Conservation (phyloP, 2,329 filamentous ascomycete species). For the Diaporthe australafricana region DNA sequence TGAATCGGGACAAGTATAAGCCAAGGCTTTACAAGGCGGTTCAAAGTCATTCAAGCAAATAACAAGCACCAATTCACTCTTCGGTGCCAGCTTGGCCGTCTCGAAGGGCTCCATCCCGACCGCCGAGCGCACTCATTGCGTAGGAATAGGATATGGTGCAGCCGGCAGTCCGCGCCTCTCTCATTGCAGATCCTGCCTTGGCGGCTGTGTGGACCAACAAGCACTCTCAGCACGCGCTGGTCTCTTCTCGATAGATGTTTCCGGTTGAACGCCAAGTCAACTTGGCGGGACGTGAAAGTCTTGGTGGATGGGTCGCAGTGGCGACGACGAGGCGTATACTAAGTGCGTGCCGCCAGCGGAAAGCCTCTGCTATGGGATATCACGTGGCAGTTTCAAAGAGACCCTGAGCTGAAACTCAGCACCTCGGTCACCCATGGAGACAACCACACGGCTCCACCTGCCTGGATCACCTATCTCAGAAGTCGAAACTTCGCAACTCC, state of each 20-base stretch:
- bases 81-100: conserved; percentile 18
- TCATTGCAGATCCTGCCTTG: conserved; percentile 26
- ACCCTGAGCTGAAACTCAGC: conserved; percentile 34
- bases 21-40: conserved; percentile 20
- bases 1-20: conserved; percentile 15
- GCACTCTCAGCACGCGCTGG: conserved; percentile 28
- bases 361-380: conserved; percentile 14
- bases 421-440: conserved; percentile 34
- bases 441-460: conserved; percentile 32
- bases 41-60: conserved; percentile 26
- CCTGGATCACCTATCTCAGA: conserved; percentile 36
- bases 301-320: conserved; percentile 30
- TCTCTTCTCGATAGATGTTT: conserved; percentile 15
- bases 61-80: conserved; percentile 21
- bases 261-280: conserved; percentile 21
- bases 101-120: conserved; percentile 7
- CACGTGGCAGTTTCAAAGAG: conserved; percentile 29
- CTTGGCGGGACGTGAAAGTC: conserved; percentile 31
- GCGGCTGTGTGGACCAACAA: conserved; percentile 25
- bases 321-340: conserved; percentile 13
- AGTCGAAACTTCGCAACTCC: conserved; percentile 34
- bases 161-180: conserved; percentile 23
- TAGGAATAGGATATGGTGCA: conserved; percentile 1
- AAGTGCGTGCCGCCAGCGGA: conserved; percentile 3
- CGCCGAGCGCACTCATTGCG: conserved; percentile 9